These are phyloP conservation scores for Volvariella volvacea DNA, from an alignment of 1,284 basidiomycete genomes.

Conservation along the genomic window DNA sequence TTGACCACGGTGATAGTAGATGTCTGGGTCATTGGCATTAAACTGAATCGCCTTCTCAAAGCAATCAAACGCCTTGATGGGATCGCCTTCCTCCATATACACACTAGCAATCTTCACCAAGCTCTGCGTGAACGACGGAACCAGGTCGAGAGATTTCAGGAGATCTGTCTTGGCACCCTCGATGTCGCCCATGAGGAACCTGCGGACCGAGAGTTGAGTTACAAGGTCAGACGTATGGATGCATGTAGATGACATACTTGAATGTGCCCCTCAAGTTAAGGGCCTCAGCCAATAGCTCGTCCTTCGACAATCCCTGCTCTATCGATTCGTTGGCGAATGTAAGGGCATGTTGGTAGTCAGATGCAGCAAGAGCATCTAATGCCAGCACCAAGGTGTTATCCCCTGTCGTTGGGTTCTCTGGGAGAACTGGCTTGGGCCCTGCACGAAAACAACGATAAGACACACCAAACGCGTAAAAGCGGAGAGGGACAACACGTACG, in stretches of 20 bases:
- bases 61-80: constrained; percentile 79
- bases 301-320: constrained; percentile 81
- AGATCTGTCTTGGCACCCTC: constrained; percentile 84
- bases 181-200: constrained; percentile 87
- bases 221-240: background rate
- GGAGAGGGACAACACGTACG: constrained; percentile 38
- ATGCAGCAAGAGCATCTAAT: constrained; percentile 78
- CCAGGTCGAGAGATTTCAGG: constrained; percentile 68
- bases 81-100: constrained; percentile 91
- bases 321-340: constrained; percentile 82
- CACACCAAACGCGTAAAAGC: background rate
- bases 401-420: constrained; percentile 72
- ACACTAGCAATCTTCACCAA: constrained; percentile 98
- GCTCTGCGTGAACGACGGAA: constrained; percentile 80
- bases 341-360: constrained; percentile 84
- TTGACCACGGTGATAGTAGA: constrained; percentile 99
- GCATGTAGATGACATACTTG: constrained; percentile 49
- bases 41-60: constrained; percentile 88
- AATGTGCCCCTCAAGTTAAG: constrained; percentile 94
- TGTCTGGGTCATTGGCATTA: constrained; percentile 86
- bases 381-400: constrained; percentile 83
- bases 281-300: constrained; percentile 78
- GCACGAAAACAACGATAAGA: too few species aligned
- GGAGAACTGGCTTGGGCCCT: constrained; percentile 70
- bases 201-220: constrained; percentile 21